These are phyloP conservation scores for Tilletia horrida DNA, from an alignment of 1,284 basidiomycete species.

Conservation along the genomic window DNA sequence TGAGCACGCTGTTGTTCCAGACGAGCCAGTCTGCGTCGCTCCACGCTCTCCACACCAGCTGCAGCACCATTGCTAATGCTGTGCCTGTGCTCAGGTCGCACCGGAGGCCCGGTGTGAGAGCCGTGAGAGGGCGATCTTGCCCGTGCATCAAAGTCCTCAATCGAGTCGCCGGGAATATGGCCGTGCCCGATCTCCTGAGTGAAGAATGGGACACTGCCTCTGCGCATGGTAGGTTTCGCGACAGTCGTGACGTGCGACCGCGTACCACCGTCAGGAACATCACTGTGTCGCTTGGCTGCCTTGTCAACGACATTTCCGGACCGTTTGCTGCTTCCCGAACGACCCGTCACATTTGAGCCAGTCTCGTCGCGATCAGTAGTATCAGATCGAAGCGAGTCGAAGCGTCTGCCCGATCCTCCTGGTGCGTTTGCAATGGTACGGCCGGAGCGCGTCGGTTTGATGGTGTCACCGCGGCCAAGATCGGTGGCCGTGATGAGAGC, in stretches of 20 bases:
- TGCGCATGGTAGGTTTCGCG: constrained; percentile 34
- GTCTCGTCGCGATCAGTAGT: constrained; percentile 1
- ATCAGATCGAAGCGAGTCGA: constrained; percentile 5
- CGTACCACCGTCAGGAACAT: too few relatives aligned
- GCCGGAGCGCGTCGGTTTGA: background rate
- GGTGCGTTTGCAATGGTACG: background rate
- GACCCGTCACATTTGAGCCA: too few relatives aligned
- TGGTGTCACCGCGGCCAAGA: constrained; percentile 3
- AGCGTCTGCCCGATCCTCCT: background rate
- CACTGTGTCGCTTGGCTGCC: too few relatives aligned
- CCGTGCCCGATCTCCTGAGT: constrained; percentile 44
- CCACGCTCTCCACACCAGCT: constrained; percentile 27
- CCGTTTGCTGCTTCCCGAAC: too few relatives aligned
- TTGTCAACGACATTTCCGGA: too few relatives aligned
- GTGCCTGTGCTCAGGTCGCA: constrained; percentile 19
- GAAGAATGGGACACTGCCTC: constrained; percentile 42
- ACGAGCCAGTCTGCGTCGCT: constrained; percentile 18
- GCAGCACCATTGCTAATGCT: constrained; percentile 29
- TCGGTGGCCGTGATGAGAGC: background rate
- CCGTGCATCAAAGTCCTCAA: background rate
- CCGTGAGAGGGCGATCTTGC: background rate
- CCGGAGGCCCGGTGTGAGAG: background rate
- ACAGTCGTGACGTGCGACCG: too few relatives aligned
- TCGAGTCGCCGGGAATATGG: constrained; percentile 39
- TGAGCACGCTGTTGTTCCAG: constrained; percentile 16